A percentile compares a stretch with the other conserved stretches of the same genome.
Conservation (phyloP, 306 rosid genomes). For the Corylus heterophylla region DNA sequence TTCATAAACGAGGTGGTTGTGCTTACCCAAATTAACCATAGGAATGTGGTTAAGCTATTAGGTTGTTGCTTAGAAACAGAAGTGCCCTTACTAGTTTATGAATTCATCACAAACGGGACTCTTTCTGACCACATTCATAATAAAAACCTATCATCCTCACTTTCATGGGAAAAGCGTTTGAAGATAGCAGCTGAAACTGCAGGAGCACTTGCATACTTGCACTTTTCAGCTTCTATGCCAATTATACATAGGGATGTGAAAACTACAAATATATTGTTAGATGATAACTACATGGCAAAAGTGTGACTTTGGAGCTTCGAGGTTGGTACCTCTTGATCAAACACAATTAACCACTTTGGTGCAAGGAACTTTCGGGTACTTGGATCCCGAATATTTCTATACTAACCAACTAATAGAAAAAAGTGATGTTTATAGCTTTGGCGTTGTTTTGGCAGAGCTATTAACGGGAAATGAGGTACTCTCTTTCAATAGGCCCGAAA, state of each 20-base stretch:
- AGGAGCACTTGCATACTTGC: slow-evolving; percentile 48
- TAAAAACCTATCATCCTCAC: neutral
- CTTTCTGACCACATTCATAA: slow-evolving; percentile 37
- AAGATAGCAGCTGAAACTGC: slow-evolving; percentile 51
- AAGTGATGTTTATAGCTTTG: slow-evolving; percentile 59
- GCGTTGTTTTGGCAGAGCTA: slow-evolving; percentile 52
- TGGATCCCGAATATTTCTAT: slow-evolving; percentile 48
- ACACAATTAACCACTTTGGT: slow-evolving; percentile 43
- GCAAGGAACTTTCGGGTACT: slow-evolving; percentile 53
- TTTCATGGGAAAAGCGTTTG: slow-evolving; percentile 42
- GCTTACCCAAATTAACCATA: slow-evolving; percentile 47
- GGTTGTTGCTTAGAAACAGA: slow-evolving; percentile 58
- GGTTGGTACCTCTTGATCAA: slow-evolving; percentile 47
- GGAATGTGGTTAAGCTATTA: slow-evolving; percentile 48
- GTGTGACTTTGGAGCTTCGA: slow-evolving; percentile 59
- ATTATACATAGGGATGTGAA: slow-evolving; percentile 60
- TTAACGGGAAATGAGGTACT: slow-evolving; percentile 45
- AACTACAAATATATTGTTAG: slow-evolving; percentile 44
- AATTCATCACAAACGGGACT: slow-evolving; percentile 40
- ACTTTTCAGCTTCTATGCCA: slow-evolving; percentile 45
- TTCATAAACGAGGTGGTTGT: slow-evolving; percentile 50
- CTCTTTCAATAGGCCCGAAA: slow-evolving; percentile 30
- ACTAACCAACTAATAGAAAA: slow-evolving; percentile 51
- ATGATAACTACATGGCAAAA: slow-evolving; percentile 33
- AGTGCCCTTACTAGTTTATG: slow-evolving; percentile 62